A percentile compares a stretch with the other conserved stretches of the same genome.
Evolutionary conservation across 257 asterid species (phyloP).

Genomic region (Thymus quinquecostatus): DNA sequence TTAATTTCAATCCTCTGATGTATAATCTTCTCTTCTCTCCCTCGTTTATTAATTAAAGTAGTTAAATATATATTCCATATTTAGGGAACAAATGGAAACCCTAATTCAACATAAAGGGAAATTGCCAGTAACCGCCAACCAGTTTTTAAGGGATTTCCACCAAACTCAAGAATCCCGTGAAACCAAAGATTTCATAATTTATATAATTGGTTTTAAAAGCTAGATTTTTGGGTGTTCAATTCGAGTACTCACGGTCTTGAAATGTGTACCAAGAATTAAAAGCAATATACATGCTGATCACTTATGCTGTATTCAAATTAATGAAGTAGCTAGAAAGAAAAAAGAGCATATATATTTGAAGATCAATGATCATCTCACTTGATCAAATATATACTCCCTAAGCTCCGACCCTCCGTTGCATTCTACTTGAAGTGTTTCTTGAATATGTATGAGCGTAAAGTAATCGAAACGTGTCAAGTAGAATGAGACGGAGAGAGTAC

Average conservation of each 20-base stretch:
- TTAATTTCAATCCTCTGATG: not conserved
- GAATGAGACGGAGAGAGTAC: no score
- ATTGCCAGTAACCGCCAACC: not conserved
- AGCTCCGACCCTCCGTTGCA: no score
- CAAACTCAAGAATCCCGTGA: conserved; percentile 66
- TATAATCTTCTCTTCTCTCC: no score
- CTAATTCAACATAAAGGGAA: conserved; percentile 12
- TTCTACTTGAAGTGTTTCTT: no score
- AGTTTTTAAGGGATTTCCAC: conserved; percentile 23
- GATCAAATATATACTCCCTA: no score
- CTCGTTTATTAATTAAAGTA: no score
- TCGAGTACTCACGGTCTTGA: conserved; percentile 36
- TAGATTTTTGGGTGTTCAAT: no score
- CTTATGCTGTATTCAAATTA: not conserved
- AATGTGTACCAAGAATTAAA: conserved; percentile 26
- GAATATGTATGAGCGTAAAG: no score
- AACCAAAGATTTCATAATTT: conserved; percentile 15
- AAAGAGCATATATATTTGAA: not conserved
- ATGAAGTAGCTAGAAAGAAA: not conserved
- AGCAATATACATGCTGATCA: not conserved
- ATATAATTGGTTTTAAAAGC: not conserved
- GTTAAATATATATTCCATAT: not conserved
- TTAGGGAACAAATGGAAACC: not conserved
- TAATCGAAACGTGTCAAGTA: no score
- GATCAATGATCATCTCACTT: no score